Conservation (phyloP, 148 eudicot genomes). For the Rhododendron mucronatum region DNA sequence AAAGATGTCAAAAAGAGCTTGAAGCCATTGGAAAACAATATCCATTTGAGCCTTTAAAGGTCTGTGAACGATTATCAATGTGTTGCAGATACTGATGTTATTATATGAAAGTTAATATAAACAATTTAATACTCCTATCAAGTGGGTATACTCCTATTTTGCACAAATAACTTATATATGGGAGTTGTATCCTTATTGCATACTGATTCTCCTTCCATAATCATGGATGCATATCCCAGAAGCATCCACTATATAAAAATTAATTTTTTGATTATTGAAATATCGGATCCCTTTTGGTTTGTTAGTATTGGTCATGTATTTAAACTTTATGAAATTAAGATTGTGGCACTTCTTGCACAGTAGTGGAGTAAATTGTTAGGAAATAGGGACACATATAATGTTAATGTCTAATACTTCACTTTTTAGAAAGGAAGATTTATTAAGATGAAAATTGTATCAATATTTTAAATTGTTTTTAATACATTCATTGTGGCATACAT, state of each 20-base stretch:
- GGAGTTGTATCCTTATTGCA: neutral
- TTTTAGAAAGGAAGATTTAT: neutral
- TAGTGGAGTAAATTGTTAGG: too few species aligned
- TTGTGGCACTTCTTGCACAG: too few species aligned
- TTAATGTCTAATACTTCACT: neutral
- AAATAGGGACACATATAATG: too few species aligned
- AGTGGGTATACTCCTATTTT: neutral
- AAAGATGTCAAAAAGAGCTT: constrained; percentile 56
- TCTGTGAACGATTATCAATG: constrained; percentile 6
- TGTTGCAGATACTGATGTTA: neutral
- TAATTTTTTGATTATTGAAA: neutral
- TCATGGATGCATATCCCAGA: neutral
- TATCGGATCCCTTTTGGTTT: neutral
- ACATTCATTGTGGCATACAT: too few species aligned
- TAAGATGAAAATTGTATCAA: too few species aligned
- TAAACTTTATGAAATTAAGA: too few species aligned
- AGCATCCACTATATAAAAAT: too few species aligned
- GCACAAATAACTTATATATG: neutral
- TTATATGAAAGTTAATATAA: neutral
- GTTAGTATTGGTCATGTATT: neutral
- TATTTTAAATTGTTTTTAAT: too few species aligned
- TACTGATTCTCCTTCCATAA: neutral
- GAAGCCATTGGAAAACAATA: constrained; percentile 75
- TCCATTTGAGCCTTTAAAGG: constrained; percentile 73
- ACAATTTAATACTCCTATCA: neutral